Base-by-base conservation (phyloP, 768 basidiomycete species). In the Boletus rubroflammeus region DNA sequence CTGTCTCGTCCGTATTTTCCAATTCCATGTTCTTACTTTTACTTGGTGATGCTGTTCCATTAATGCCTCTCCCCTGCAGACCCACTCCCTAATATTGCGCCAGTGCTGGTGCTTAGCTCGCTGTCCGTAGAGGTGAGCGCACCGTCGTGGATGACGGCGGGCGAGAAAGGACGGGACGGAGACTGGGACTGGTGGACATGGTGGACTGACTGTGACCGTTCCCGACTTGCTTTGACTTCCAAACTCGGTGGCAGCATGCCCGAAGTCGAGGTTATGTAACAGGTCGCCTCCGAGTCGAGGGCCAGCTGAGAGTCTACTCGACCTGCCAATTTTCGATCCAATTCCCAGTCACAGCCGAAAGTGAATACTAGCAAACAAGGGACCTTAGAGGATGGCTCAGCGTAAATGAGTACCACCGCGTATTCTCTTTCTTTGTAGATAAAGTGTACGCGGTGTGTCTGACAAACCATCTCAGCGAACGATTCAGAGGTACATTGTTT, bases 1-100 rank as follows among this genome's bases (percentile, higher is more conserved):
- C 90, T 4, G 90, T 90, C 68, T 91, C 89, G 58, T 92, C 90
- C 3, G 83, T 83, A 76, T 84, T 93, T 49, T 86, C 89, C 46
- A 85, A 72, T 61, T 90, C 90, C 44, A 76, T 40, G 51, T 45
- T 70, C 70, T 68, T 82, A 49, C 66, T 62, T 57, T 67, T 74
- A 34, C 62, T 48, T 58, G 70, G 68, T 14, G 69, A 70, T 28
- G 40, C 41, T 23, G 56, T 28, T 2, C 72, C 72, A 21, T 68
- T 61, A 6, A 57, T 17, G 9, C 50, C 42, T 32, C 51, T 59
- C 9, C 63, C 57, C 65, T 21, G 62, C 58, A 8, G 59, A 23
- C 8, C 64, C 49, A 11, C 54, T 65, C 35, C 42, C 55, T n/a
- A n/a, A n/a, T 5, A 59, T 54, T 3, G 70, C 69, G 9, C 50